Percentiles rank a stretch among this genome's conserved stretches.
These are phyloP conservation scores for Malus sylvestris DNA, from an alignment of 306 rosid genomes.

Conservation along the genomic window DNA sequence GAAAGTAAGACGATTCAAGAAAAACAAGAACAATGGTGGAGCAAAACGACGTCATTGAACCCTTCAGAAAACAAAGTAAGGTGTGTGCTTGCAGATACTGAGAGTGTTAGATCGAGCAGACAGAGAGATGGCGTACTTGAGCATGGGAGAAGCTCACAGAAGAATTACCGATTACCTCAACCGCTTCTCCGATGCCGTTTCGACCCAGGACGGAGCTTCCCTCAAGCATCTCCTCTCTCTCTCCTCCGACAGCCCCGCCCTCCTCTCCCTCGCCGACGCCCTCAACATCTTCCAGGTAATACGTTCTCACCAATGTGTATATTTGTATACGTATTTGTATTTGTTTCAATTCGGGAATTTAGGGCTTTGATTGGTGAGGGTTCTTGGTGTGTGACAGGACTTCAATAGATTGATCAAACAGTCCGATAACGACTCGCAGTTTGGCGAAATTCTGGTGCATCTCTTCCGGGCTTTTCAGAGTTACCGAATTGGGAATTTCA, in stretches of 20 bases:
- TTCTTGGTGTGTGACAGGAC: slow-evolving; percentile 25
- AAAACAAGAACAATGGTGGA: not conserved
- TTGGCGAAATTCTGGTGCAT: slow-evolving; percentile 48
- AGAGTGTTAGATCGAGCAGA: not conserved
- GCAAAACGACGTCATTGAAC: not conserved
- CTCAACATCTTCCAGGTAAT: slow-evolving; percentile 56
- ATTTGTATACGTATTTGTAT: not conserved
- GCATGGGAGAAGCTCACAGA: slow-evolving; percentile 94
- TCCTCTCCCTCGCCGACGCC: slow-evolving; percentile 71
- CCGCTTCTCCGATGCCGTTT: slow-evolving; percentile 67
- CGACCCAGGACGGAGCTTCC: slow-evolving; percentile 59
- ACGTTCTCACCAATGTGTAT: not conserved
- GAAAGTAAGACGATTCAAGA: not conserved
- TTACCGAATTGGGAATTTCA: slow-evolving; percentile 43
- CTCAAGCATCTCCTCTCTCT: slow-evolving; percentile 66
- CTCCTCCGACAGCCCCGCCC: slow-evolving; percentile 50
- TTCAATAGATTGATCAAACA: slow-evolving; percentile 63
- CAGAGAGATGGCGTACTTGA: slow-evolving; percentile 59
- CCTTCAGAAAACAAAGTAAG: not conserved
- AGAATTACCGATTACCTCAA: slow-evolving; percentile 70
- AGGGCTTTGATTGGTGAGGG: not conserved
- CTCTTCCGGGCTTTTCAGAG: slow-evolving; percentile 72
- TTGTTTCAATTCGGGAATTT: not conserved
- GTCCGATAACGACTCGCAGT: slow-evolving; percentile 55
- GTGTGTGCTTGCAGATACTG: not conserved